A percentile compares a stretch with the other conserved stretches of the same genome.
Evolutionary conservation across 2,329 filamentous ascomycete species (phyloP).

Genomic region (Colletotrichum siamense): DNA sequence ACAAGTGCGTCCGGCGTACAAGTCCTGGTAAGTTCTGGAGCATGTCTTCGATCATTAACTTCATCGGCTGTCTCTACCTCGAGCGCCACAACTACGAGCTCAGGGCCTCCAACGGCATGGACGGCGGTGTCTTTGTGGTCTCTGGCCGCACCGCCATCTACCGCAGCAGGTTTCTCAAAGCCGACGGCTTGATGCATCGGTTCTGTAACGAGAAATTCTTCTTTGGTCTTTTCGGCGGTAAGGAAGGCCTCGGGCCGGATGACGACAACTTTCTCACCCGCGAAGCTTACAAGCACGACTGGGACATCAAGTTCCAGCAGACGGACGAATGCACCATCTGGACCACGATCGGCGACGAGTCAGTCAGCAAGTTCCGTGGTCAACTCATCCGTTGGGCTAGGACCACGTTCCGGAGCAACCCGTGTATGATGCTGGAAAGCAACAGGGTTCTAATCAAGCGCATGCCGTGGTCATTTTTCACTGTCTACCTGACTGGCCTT

Average conservation of each 20-base stretch:
- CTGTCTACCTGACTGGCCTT: constrained; percentile 59
- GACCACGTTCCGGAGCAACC: constrained; percentile 63
- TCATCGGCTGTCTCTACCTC: constrained; percentile 64
- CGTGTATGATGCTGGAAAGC: constrained; percentile 44
- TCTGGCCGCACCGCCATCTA: constrained; percentile 61
- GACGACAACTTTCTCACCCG: constrained; percentile 69
- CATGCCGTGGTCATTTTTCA: constrained; percentile 59
- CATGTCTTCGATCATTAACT: constrained; percentile 50
- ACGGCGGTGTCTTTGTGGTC: constrained; percentile 64
- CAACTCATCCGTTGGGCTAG: constrained; percentile 64
- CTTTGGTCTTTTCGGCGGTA: constrained; percentile 42
- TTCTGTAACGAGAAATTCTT: constrained; percentile 59
- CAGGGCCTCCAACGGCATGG: constrained; percentile 58
- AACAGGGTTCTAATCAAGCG: background rate
- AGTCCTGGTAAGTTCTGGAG: constrained; percentile 26
- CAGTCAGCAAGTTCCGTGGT: constrained; percentile 49
- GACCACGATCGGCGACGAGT: constrained; percentile 54
- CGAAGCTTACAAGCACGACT: constrained; percentile 54
- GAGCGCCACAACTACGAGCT: constrained; percentile 69
- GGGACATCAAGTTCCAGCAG: constrained; percentile 61
- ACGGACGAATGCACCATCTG: constrained; percentile 50
- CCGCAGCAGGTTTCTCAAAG: constrained; percentile 53
- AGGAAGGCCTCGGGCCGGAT: constrained; percentile 52
- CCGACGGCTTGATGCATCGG: constrained; percentile 42
- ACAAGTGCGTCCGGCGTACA: constrained; percentile 56